These are phyloP conservation scores for Eucalyptus sp. DNA, from an alignment of 345 rosid genomes.

Conservation along the genomic window DNA sequence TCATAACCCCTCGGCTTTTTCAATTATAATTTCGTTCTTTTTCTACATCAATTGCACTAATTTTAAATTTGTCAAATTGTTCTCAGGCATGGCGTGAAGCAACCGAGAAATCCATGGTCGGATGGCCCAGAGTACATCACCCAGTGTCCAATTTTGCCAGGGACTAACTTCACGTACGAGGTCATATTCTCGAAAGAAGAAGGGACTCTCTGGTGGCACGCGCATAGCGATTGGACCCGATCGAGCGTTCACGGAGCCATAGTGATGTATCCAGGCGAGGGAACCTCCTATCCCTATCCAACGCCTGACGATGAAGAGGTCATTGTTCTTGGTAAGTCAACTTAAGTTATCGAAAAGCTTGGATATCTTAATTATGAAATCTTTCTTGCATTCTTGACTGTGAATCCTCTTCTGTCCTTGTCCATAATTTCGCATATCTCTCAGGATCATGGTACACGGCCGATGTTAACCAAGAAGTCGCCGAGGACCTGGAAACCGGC, in stretches of 20 bases:
- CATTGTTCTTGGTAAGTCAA: background rate
- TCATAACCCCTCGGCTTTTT: background rate
- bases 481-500: background rate
- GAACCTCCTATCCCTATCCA: background rate
- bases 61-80: background rate
- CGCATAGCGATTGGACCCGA: conserved; percentile 8
- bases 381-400: background rate
- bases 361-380: background rate
- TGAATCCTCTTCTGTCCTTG: background rate
- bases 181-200: conserved; percentile 5
- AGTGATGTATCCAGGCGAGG: background rate
- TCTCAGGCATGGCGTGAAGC: conserved; percentile 2
- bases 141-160: conserved; percentile 1
- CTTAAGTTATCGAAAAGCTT: background rate
- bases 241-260: conserved; percentile 11
- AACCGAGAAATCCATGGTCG: conserved; percentile 8
- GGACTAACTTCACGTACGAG: background rate
- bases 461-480: background rate
- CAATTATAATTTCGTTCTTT: background rate
- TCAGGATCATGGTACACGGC: conserved; percentile 8
- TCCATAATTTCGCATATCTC: background rate
- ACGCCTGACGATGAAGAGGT: background rate
- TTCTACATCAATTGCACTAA: background rate
- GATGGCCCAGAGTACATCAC: conserved; percentile 14
- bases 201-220: conserved; percentile 9